Percentiles rank a stretch among this genome's conserved stretches.
Evolutionary conservation across 2,329 filamentous ascomycete species (phyloP).

Genomic region (Trichoderma guizhouense): DNA sequence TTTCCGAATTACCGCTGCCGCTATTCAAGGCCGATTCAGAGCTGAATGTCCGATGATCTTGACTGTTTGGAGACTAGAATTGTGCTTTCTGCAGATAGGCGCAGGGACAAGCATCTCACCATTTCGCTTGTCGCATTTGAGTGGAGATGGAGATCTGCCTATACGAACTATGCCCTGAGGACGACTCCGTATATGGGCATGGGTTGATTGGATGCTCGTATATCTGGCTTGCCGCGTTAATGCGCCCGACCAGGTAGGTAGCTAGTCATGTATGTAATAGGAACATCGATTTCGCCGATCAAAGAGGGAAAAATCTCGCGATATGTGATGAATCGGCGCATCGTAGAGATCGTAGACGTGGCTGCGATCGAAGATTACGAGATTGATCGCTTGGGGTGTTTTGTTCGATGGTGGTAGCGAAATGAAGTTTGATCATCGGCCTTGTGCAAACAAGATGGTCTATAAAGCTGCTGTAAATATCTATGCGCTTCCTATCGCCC

Average conservation of each 20-base stretch:
- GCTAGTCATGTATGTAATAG: not conserved
- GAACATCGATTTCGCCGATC: not conserved
- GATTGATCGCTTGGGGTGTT: not conserved
- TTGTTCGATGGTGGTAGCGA: not conserved
- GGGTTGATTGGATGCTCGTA: not conserved
- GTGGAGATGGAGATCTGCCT: not conserved
- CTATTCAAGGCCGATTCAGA: not conserved
- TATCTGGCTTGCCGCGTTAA: not conserved
- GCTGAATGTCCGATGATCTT: not conserved
- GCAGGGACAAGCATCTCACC: not conserved
- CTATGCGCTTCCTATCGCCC: too few relatives aligned
- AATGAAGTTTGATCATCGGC: not conserved
- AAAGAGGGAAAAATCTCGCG: not conserved
- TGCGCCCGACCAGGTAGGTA: not conserved
- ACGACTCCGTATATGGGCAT: not conserved
- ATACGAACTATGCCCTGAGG: not conserved
- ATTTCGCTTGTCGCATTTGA: not conserved
- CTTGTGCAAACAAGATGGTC: not conserved
- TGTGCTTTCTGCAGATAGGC: not conserved
- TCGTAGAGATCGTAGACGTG: not conserved
- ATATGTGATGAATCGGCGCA: not conserved
- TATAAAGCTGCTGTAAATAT: not conserved
- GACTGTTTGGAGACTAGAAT: not conserved
- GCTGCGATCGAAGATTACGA: not conserved
- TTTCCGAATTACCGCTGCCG: not conserved